Base-by-base conservation (phyloP, 805 yeast species). In the Yarrowia sp. region DNA sequence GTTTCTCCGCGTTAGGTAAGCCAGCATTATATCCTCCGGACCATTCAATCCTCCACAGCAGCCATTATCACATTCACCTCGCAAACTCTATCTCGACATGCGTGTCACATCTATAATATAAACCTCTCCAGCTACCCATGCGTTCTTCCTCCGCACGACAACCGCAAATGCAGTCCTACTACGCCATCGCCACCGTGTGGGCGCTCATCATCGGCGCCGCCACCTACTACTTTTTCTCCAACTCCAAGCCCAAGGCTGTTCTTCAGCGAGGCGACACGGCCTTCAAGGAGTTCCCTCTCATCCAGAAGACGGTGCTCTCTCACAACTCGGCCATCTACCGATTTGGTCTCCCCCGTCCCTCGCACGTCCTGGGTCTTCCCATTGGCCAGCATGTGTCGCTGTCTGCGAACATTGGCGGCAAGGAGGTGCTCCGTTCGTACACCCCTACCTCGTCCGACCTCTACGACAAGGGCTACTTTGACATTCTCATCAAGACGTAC, bases 321-420 rank as follows among this genome's bases (percentile, higher is more conserved):
- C 93, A 88, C 72, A 90, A 91, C 74, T 81, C 96, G 22, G 90
- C 93, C 49, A 75, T 90, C 33, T 73, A 89, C 76, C 81, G 92
- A 72, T 92, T 92, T 70, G 92, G 88, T 1, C 81, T 92, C 66
- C 97, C 97, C 62, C 80, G 82, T 63, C 81, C 87, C 32, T 79
- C 83, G 49, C 93, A 89, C 72, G 79, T 85, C 59, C 80, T 92
- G 64, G 97, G 97, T 10, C 80, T 92, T 68, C 97, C 97, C 62
- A 87, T 90, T 72, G 97, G 97, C 55, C 97, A 92, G 76, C 97
- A 92, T 73, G 86, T 92, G 69, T 83, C 92, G 46, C 84, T 92
- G 68, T 84, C 85, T 27, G 92, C 96, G 24, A 77, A 76, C 42
- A 87, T 91, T 69, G 83, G 85, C 66, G 97, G 87, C 58, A 89